These are phyloP conservation scores for Monosporozyma unispora DNA, from an alignment of 805 yeast genomes.

Conservation along the genomic window DNA sequence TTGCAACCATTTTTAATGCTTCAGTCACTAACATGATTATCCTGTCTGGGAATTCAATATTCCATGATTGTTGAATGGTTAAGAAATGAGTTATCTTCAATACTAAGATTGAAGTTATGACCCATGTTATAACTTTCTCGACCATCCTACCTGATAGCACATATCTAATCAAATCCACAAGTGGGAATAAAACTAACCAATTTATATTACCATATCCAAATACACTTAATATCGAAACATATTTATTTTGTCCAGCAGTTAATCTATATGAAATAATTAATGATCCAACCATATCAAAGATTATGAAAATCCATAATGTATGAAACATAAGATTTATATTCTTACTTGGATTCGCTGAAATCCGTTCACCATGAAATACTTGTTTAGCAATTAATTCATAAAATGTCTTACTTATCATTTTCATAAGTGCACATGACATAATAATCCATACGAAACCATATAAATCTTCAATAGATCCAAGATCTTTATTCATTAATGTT, in stretches of 20 bases:
- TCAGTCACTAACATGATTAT: slow-evolving; percentile 5
- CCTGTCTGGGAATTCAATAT: neutral
- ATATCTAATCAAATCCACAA: slow-evolving; percentile 9
- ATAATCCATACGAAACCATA: slow-evolving; percentile 92
- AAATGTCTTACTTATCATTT: slow-evolving; percentile 59
- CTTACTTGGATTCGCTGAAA: slow-evolving; percentile 46
- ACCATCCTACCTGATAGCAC: neutral
- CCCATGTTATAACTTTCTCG: slow-evolving; percentile 4
- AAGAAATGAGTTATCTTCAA: slow-evolving; percentile 8
- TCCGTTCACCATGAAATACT: slow-evolving; percentile 32
- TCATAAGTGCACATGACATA: slow-evolving; percentile 63
- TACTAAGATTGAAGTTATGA: slow-evolving; percentile 5
- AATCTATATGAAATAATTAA: neutral
- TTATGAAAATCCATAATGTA: slow-evolving; percentile 50
- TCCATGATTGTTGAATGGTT: slow-evolving; percentile 5
- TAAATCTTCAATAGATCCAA: slow-evolving; percentile 40
- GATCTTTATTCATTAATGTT: neutral
- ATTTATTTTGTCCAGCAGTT: neutral
- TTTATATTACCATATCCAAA: slow-evolving; percentile 78
- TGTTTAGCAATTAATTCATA: slow-evolving; percentile 54
- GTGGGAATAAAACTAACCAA: slow-evolving; percentile 76
- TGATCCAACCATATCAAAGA: neutral
- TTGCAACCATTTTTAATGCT: neutral
- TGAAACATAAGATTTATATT: slow-evolving; percentile 47
- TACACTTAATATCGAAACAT: slow-evolving; percentile 43